Conservation (phyloP, 768 basidiomycete species). For the Amanita fuliginea region DNA sequence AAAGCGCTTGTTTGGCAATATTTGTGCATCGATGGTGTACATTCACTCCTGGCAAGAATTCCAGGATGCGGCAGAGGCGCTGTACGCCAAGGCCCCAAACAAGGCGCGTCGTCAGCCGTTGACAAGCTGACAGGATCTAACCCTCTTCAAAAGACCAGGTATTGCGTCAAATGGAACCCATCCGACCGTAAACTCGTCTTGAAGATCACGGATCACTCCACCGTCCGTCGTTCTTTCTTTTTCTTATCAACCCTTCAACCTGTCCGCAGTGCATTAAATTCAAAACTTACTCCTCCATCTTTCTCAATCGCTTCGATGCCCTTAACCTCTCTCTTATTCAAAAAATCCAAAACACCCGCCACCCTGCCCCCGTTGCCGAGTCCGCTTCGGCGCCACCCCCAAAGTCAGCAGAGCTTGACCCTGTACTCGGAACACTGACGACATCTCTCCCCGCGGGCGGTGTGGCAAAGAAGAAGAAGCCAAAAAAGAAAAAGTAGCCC, state of each 20-base stretch:
- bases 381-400: slow-evolving; percentile 13
- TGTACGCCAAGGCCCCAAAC: slow-evolving; percentile 73
- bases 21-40: slow-evolving; percentile 59
- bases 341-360: slow-evolving; percentile 68
- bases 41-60: slow-evolving; percentile 85
- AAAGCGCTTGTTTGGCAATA: background rate
- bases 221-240: slow-evolving; percentile 24
- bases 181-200: slow-evolving; percentile 81
- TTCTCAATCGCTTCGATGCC: slow-evolving; percentile 92
- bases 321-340: slow-evolving; percentile 80
- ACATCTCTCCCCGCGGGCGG: slow-evolving; percentile 39
- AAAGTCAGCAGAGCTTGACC: slow-evolving; percentile 10
- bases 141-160: slow-evolving; percentile 51
- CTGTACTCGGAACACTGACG: slow-evolving; percentile 16
- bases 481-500: slow-evolving; percentile 66
- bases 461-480: slow-evolving; percentile 71
- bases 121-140: background rate
- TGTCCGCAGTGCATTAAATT: slow-evolving; percentile 80
- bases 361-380: slow-evolving; percentile 20
- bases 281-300: slow-evolving; percentile 89
- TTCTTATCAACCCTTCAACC: background rate
- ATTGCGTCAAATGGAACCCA: slow-evolving; percentile 86
- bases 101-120: slow-evolving; percentile 35
- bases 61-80: slow-evolving; percentile 79
- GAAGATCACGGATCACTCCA: slow-evolving; percentile 87